Percentiles rank a stretch among this genome's conserved stretches.
Conservation (phyloP, 2,329 filamentous ascomycete genomes). For the Epichloe scottii region DNA sequence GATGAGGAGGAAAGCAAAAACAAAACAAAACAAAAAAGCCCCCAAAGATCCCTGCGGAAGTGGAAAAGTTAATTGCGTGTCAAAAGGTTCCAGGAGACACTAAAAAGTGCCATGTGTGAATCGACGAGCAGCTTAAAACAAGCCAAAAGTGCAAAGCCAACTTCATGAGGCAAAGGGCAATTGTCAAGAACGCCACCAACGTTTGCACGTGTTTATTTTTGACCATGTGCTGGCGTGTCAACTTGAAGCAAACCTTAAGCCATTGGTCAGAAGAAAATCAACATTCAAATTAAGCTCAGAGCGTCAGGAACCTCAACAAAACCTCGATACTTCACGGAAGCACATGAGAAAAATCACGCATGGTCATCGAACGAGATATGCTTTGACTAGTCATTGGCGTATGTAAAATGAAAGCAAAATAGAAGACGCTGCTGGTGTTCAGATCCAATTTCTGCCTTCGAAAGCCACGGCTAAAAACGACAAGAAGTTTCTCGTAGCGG, state of each 20-base stretch:
- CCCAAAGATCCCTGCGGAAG: too few species aligned
- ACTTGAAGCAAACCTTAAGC: neutral
- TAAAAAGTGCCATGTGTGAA: neutral
- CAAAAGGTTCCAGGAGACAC: neutral
- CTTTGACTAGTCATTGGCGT: constrained; percentile 3
- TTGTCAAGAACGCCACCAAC: neutral
- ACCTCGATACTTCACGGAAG: neutral
- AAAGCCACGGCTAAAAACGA: constrained; percentile 15
- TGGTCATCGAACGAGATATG: neutral
- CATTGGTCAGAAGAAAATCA: neutral
- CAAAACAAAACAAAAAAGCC: too few species aligned
- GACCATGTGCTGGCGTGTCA: neutral
- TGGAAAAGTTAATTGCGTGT: neutral
- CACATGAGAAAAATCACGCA: neutral
- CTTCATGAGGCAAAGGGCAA: neutral
- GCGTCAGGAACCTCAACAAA: neutral
- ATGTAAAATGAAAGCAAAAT: constrained; percentile 3
- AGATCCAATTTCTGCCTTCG: constrained; percentile 18
- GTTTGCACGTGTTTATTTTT: neutral
- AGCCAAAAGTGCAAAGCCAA: neutral
- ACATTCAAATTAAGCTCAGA: neutral
- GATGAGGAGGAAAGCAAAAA: neutral
- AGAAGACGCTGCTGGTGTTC: constrained; percentile 12
- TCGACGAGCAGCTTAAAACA: neutral
- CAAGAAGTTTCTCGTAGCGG: constrained; percentile 14